Evolutionary conservation across 495 filamentous ascomycete species (phyloP).

Genomic region (Pyrenula aspistea): DNA sequence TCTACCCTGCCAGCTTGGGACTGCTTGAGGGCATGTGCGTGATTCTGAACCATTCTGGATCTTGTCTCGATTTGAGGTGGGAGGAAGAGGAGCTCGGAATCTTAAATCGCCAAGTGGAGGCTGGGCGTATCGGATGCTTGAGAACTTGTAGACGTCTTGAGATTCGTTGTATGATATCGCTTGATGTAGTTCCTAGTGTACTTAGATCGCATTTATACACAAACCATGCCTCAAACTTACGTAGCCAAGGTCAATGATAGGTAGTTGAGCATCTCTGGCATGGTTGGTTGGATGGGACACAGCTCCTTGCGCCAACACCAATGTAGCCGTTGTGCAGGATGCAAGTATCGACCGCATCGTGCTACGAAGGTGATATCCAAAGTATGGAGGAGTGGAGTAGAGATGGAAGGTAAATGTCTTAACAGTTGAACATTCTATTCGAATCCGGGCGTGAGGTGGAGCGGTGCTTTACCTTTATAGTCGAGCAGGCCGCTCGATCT

Average conservation of each 20-base stretch:
- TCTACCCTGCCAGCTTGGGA: constrained; percentile 23
- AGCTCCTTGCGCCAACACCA: too few relatives aligned
- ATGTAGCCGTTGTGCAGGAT: too few relatives aligned
- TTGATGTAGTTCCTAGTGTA: constrained; percentile 37
- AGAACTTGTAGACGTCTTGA: constrained; percentile 35
- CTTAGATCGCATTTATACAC: too few relatives aligned
- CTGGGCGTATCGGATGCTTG: constrained; percentile 49
- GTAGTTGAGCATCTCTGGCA: constrained; percentile 11
- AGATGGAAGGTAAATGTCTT: too few relatives aligned
- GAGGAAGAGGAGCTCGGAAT: constrained; percentile 37
- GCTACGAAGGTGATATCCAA: too few relatives aligned
- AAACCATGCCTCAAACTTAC: constrained; percentile 1
- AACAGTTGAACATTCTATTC: too few relatives aligned
- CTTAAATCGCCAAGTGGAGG: constrained; percentile 39
- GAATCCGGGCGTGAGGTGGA: too few relatives aligned
- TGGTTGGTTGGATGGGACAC: not conserved
- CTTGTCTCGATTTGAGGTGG: constrained; percentile 17
- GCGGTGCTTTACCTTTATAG: too few relatives aligned
- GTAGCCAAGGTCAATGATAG: constrained; percentile 39
- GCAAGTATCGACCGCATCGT: too few relatives aligned
- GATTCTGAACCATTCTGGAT: constrained; percentile 32
- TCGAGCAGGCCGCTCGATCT: too few relatives aligned
- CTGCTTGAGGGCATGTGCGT: constrained; percentile 39
- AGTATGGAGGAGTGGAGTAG: too few relatives aligned
- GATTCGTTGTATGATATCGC: constrained; percentile 32